Evolutionary conservation across 2,329 filamentous ascomycete genomes (phyloP), one percentile per base, ranked within the genome.

Genomic region (Alternaria sp.): DNA sequence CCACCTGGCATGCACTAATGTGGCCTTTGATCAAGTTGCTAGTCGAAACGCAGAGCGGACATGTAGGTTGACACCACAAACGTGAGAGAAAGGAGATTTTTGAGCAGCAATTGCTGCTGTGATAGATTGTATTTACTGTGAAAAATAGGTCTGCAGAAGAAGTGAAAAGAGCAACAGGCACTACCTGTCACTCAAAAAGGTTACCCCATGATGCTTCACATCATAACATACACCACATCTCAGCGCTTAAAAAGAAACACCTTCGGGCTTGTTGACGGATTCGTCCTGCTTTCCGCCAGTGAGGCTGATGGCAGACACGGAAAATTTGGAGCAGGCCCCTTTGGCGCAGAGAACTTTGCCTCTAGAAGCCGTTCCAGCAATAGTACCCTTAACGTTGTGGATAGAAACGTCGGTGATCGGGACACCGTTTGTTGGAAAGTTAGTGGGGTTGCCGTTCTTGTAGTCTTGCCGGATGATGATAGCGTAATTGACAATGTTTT

Each of bases 331-430:
- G 76, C 83, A 85, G 60, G 78, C 78, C 31, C 81, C 83, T 39
- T 71, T 76, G n/a, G 81, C 85, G 65, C 85, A 87, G 13, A 86
- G 80, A 56, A 87, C 83, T 68, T 84, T 84, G 57, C 85, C 72
- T 23, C 82, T 52, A 3, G 72, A 73, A 2, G 73, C 79, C 33
- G 67, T 72, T 37, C 64, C 63, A 5, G 54, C 23, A 24, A 77
- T 70, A 10, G 66, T 62, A 21, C 83, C 83, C 4, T 75, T 80
- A 49, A 84, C 74, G 42, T 76, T 74, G 37, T 68, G 56, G 6
- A 84, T 46, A 0, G 70, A 76, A 13, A 84, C 69, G n/a, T 68
- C 75, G 3, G 79, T 81, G 60, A 85, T 81, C 3, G 77, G 77
- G 11, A 84, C 80, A 45, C 79, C 80, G 24, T 74, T 78, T 8